These are phyloP conservation scores for Chaetomiaceae sp. DNA, from an alignment of 2,329 filamentous ascomycete species.

Conservation along the genomic window DNA sequence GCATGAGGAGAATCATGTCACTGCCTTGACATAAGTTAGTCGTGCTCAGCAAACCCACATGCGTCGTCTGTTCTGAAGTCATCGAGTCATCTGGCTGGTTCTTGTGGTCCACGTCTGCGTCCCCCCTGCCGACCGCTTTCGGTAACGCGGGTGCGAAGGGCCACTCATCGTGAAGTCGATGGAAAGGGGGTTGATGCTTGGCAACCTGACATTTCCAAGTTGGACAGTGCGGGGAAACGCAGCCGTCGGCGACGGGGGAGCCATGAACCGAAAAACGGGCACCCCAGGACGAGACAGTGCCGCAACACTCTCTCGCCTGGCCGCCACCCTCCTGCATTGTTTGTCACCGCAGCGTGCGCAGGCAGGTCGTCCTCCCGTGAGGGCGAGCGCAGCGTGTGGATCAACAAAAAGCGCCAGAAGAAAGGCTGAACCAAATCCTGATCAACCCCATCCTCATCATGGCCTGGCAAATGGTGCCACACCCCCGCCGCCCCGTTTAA, in stretches of 20 bases:
- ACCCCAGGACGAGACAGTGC: not conserved
- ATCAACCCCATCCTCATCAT: not conserved
- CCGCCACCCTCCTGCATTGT: too few species aligned
- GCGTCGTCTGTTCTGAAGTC: not conserved
- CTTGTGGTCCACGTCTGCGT: not conserved
- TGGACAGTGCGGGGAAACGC: slow-evolving; percentile 5
- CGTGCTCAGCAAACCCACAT: not conserved
- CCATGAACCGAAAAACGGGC: not conserved
- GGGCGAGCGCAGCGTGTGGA: too few species aligned
- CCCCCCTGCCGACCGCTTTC: not conserved
- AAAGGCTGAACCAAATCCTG: too few species aligned
- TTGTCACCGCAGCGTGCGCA: too few species aligned
- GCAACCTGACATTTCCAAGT: too few species aligned
- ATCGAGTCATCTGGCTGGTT: not conserved
- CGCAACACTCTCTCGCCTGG: too few species aligned
- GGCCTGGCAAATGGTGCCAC: slow-evolving; percentile 5
- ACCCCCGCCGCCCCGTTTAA: not conserved
- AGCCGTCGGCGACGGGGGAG: too few species aligned
- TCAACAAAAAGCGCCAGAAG: too few species aligned
- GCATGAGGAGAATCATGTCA: too few species aligned
- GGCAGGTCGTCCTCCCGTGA: too few species aligned
- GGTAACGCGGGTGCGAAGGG: too few species aligned
- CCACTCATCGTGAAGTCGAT: too few species aligned
- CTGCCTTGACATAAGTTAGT: not conserved
- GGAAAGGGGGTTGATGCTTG: not conserved